Evolutionary conservation across 768 basidiomycete genomes (phyloP).

Genomic region (Lentinus tigrinus): DNA sequence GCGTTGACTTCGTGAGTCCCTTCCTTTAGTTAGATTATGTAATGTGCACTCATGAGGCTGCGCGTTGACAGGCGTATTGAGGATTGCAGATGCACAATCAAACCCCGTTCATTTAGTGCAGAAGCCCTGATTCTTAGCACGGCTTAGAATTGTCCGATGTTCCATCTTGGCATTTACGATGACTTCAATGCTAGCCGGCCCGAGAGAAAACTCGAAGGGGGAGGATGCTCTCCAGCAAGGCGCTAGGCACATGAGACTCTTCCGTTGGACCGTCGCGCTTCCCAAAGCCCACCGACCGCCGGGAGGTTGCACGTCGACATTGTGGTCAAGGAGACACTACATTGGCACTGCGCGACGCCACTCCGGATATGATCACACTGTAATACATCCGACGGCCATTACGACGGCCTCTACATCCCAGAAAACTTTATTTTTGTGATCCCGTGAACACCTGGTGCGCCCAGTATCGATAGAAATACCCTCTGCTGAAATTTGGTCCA

Average conservation of each 20-base stretch:
- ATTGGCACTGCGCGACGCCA: constrained; percentile 35
- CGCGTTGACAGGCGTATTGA: neutral
- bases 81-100: constrained; percentile 9
- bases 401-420: constrained; percentile 27
- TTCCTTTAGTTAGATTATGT: neutral
- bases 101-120: constrained; percentile 2
- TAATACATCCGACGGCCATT: constrained; percentile 23
- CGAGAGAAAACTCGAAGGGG: neutral
- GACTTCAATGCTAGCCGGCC: neutral
- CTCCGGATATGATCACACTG: constrained; percentile 23
- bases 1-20: neutral
- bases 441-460: constrained; percentile 16
- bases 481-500: too few relatives aligned
- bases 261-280: constrained; percentile 22
- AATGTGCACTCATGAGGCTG: neutral
- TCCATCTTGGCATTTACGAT: neutral
- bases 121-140: neutral
- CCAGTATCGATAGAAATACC: too few relatives aligned
- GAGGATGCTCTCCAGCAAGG: too few relatives aligned
- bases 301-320: constrained; percentile 21
- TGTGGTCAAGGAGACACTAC: constrained; percentile 24
- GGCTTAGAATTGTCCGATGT: neutral
- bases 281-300: constrained; percentile 23
- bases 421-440: constrained; percentile 22
- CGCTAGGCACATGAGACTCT: constrained; percentile 27